A percentile compares a stretch with the other conserved stretches of the same genome.
Evolutionary conservation across 1,139 yeast species (phyloP).

Genomic region (Kurtzmaniella quercitrusa): DNA sequence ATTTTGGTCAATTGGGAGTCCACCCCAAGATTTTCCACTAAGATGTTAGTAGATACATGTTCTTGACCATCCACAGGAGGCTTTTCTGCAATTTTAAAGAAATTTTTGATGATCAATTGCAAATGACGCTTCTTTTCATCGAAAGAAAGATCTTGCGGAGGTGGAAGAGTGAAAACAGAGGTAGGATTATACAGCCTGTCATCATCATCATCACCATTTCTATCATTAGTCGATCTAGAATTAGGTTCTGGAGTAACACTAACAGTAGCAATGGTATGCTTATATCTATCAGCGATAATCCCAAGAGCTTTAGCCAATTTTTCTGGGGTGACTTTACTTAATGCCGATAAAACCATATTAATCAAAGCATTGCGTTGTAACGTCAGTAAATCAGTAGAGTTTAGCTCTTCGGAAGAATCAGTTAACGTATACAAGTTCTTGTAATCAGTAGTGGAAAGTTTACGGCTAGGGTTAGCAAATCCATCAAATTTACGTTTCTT

Average conservation of each 20-base stretch:
- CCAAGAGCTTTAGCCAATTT: conserved; percentile 65
- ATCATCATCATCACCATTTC: conserved; percentile 34
- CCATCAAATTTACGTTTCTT: conserved; percentile 39
- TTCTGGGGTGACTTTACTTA: conserved; percentile 48
- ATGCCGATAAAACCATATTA: conserved; percentile 62
- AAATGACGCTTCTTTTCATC: conserved; percentile 53
- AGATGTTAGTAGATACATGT: conserved; percentile 2
- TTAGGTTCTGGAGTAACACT: conserved; percentile 3
- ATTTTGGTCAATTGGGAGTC: conserved; percentile 44
- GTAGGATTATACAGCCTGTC: conserved; percentile 35
- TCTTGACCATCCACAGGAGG: conserved; percentile 19
- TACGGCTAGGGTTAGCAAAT: conserved; percentile 26
- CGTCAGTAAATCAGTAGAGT: conserved; percentile 64
- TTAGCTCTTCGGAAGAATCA: conserved; percentile 54
- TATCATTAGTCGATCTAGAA: conserved; percentile 10
- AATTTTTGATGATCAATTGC: conserved; percentile 48
- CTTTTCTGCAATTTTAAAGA: conserved; percentile 42
- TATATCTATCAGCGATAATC: conserved; percentile 61
- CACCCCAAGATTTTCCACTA: conserved; percentile 14
- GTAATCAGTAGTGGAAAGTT: conserved; percentile 29
- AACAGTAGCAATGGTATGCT: conserved; percentile 18
- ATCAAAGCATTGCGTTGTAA: conserved; percentile 63
- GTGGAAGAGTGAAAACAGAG: conserved; percentile 52
- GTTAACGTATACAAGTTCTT: conserved; percentile 55
- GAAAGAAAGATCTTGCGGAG: conserved; percentile 46